These are phyloP conservation scores for Plantago ovata DNA, from an alignment of 257 asterid genomes.

Conservation along the genomic window DNA sequence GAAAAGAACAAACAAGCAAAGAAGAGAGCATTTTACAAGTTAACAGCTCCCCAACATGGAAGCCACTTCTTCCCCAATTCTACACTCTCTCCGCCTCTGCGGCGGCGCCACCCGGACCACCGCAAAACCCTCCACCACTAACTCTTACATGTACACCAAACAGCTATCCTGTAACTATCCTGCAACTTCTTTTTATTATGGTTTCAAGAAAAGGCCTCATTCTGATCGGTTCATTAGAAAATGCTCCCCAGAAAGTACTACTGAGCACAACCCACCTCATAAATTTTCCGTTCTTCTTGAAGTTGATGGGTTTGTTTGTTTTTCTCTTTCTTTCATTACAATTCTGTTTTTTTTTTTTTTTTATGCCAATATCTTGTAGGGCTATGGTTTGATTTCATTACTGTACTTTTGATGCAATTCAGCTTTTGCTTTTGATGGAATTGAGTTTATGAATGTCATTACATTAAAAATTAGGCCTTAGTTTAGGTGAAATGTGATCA, in stretches of 20 bases:
- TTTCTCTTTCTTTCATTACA: neutral
- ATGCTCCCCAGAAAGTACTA: slow-evolving; percentile 21
- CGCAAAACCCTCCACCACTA: too few relatives aligned
- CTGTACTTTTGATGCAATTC: neutral
- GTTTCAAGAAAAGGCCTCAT: slow-evolving; percentile 30
- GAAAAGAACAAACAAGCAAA: too few relatives aligned
- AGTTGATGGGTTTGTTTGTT: slow-evolving; percentile 77
- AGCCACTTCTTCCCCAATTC: too few relatives aligned
- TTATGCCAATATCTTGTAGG: neutral
- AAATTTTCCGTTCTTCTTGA: slow-evolving; percentile 74
- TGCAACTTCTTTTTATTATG: slow-evolving; percentile 12
- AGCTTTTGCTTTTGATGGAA: neutral
- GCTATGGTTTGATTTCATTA: neutral
- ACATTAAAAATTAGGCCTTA: neutral
- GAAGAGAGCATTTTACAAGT: too few relatives aligned
- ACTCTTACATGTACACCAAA: slow-evolving; percentile 11
- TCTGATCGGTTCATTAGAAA: slow-evolving; percentile 28
- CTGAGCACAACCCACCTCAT: slow-evolving; percentile 34
- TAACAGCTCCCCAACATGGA: too few relatives aligned
- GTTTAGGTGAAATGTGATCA: slow-evolving; percentile 1
- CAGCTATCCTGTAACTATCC: slow-evolving; percentile 22
- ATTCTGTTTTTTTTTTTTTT: too few relatives aligned
- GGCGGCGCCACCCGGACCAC: too few relatives aligned
- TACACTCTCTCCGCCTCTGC: too few relatives aligned
- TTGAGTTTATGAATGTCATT: neutral